These are phyloP conservation scores for Rhodosporidiobolus odoratus DNA, from an alignment of 768 basidiomycete species.

Conservation along the genomic window DNA sequence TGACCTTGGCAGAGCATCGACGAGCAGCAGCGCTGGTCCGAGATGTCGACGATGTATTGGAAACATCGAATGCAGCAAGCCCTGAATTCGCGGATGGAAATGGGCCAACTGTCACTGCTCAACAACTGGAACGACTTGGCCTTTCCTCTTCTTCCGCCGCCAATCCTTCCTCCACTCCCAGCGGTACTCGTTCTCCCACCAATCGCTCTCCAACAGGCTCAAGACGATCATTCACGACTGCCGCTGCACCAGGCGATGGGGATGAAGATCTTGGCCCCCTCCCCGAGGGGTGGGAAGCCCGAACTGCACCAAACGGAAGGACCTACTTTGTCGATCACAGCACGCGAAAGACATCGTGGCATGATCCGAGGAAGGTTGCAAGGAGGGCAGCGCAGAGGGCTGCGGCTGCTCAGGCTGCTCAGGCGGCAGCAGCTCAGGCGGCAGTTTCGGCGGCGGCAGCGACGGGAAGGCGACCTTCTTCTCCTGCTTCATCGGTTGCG, in stretches of 20 bases:
- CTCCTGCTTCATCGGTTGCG: neutral
- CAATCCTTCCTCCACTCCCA: neutral
- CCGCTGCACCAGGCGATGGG: neutral
- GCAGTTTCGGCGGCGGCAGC: neutral
- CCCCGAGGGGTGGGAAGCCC: conserved; percentile 96
- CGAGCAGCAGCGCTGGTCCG: conserved; percentile 11
- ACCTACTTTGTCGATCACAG: conserved; percentile 99
- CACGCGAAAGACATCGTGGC: conserved; percentile 98
- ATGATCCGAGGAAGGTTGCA: conserved; percentile 92
- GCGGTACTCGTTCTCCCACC: neutral
- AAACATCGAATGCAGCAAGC: neutral
- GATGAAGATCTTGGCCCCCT: conserved; percentile 67
- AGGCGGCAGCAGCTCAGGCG: neutral
- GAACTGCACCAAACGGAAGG: conserved; percentile 92
- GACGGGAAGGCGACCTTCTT: neutral
- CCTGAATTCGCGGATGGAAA: neutral
- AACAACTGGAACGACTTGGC: neutral
- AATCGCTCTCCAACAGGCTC: neutral
- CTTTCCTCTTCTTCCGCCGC: neutral
- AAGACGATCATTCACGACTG: neutral
- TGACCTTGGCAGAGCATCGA: conserved; percentile 32
- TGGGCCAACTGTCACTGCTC: neutral
- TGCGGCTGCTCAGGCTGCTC: neutral
- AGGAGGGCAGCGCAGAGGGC: conserved; percentile 44
- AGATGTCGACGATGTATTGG: conserved; percentile 29